Evolutionary conservation across 768 basidiomycete genomes (phyloP).

Genomic region (Asterophora lycoperdoides): DNA sequence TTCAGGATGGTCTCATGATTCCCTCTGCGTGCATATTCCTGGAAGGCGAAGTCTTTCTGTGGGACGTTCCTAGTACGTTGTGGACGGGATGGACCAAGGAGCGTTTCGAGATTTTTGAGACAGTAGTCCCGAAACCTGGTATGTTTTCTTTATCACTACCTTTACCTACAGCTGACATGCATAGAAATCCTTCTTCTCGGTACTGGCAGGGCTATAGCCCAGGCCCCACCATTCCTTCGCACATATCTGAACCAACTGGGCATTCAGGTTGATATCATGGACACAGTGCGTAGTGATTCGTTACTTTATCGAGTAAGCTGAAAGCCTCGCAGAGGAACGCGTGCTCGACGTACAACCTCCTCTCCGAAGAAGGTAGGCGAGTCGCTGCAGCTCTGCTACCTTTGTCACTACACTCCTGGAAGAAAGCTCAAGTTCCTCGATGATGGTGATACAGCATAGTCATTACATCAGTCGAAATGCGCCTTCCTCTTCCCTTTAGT

Average conservation of each 20-base stretch:
- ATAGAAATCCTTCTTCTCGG: slow-evolving; percentile 89
- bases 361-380: slow-evolving; percentile 88
- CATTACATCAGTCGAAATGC: slow-evolving; percentile 22
- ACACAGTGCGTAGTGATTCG: slow-evolving; percentile 52
- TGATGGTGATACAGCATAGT: not conserved
- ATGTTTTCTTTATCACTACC: slow-evolving; percentile 19
- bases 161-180: not conserved
- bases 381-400: slow-evolving; percentile 92
- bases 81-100: slow-evolving; percentile 72
- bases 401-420: slow-evolving; percentile 50
- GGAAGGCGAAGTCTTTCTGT: slow-evolving; percentile 82
- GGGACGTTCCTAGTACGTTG: slow-evolving; percentile 69
- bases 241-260: slow-evolving; percentile 70
- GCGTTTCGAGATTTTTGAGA: slow-evolving; percentile 77
- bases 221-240: slow-evolving; percentile 64
- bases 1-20: slow-evolving; percentile 75
- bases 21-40: slow-evolving; percentile 79
- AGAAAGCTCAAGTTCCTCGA: slow-evolving; percentile 24
- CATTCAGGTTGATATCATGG: slow-evolving; percentile 87
- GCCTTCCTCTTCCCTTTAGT: slow-evolving; percentile 68
- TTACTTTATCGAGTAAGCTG: not conserved
- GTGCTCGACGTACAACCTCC: slow-evolving; percentile 91
- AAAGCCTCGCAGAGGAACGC: slow-evolving; percentile 71
- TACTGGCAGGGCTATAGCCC: slow-evolving; percentile 69
- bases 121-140: slow-evolving; percentile 86